Percentiles rank a stretch among this genome's conserved stretches.
phyloP scores from a whole-genome alignment of 2,329 filamentous ascomycete species.

The Colletotrichum lentis region DNA sequence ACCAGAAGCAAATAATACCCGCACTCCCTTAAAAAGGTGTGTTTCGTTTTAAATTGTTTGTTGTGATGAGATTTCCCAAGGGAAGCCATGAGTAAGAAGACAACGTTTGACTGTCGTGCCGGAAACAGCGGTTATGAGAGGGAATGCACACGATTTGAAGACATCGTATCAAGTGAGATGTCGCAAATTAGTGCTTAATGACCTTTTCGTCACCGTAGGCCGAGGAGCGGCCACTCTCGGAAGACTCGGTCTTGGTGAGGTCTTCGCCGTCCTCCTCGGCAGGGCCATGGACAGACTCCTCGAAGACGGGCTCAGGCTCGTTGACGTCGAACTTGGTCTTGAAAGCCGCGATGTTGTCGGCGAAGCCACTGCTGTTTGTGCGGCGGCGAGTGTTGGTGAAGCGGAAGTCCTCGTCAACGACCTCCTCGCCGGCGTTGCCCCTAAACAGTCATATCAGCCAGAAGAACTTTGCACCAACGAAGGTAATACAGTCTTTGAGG shows the following conservation, averaged over 20 bases:
- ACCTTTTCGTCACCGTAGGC: conserved; percentile 59
- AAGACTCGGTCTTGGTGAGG: conserved; percentile 64
- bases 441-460: conserved; percentile 55
- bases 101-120: conserved; percentile 20
- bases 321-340: conserved; percentile 97
- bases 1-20: conserved; percentile 1
- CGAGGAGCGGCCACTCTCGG: conserved; percentile 67
- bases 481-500: background rate
- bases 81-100: conserved; percentile 5
- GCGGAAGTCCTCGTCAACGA: conserved; percentile 83
- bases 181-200: conserved; percentile 36
- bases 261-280: conserved; percentile 61
- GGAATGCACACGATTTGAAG: conserved; percentile 9
- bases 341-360: conserved; percentile 76
- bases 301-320: conserved; percentile 90
- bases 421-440: conserved; percentile 84
- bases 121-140: conserved; percentile 17
- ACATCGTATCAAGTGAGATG: background rate
- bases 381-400: conserved; percentile 87
- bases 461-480: background rate
- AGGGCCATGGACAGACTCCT: conserved; percentile 82
- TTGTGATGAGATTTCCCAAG: conserved; percentile 3
- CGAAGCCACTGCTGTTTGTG: conserved; percentile 86
- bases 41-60: conserved; percentile 21
- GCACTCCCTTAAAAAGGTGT: conserved; percentile 14